These are phyloP conservation scores for Cutaneotrichosporon cutaneum DNA, from an alignment of 1,284 basidiomycete species.

Conservation along the genomic window DNA sequence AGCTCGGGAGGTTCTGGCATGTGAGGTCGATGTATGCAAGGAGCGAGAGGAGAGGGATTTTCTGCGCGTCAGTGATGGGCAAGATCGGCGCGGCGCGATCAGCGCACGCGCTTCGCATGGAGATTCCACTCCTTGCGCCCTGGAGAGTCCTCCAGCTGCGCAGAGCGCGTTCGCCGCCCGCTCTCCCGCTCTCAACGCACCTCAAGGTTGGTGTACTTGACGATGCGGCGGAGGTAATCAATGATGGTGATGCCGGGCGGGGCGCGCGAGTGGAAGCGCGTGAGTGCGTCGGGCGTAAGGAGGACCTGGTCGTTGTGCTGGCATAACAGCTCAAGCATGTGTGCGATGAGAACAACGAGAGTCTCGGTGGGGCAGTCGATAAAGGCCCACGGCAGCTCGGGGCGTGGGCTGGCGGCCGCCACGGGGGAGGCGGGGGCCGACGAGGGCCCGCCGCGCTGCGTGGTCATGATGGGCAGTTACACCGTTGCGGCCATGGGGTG, in stretches of 20 bases:
- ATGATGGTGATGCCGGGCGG: conserved; percentile 78
- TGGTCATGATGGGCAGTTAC: conserved; percentile 12
- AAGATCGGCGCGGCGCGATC: neutral
- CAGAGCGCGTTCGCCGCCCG: neutral
- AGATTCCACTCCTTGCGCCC: neutral
- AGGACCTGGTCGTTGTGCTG: conserved; percentile 85
- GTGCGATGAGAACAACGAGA: conserved; percentile 82
- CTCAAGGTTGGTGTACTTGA: conserved; percentile 89
- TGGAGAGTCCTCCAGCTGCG: neutral
- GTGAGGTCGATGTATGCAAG: conserved; percentile 94
- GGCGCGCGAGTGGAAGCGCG: conserved; percentile 88
- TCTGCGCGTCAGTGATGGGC: conserved; percentile 56
- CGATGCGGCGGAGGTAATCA: conserved; percentile 87
- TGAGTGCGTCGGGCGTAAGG: conserved; percentile 59
- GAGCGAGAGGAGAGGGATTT: conserved; percentile 80
- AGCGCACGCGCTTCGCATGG: neutral
- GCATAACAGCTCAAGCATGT: conserved; percentile 90
- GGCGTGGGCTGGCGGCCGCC: conserved; percentile 13
- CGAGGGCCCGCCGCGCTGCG: conserved; percentile 17
- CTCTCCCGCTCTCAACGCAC: too few relatives aligned
- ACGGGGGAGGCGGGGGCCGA: neutral
- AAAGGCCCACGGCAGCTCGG: conserved; percentile 52
- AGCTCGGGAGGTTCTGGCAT: conserved; percentile 75
- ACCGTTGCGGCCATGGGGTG: conserved; percentile 3
- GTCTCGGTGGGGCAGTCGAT: conserved; percentile 71